These are phyloP conservation scores for Aciculosporium take DNA, from an alignment of 2,329 filamentous ascomycete genomes.

Conservation along the genomic window DNA sequence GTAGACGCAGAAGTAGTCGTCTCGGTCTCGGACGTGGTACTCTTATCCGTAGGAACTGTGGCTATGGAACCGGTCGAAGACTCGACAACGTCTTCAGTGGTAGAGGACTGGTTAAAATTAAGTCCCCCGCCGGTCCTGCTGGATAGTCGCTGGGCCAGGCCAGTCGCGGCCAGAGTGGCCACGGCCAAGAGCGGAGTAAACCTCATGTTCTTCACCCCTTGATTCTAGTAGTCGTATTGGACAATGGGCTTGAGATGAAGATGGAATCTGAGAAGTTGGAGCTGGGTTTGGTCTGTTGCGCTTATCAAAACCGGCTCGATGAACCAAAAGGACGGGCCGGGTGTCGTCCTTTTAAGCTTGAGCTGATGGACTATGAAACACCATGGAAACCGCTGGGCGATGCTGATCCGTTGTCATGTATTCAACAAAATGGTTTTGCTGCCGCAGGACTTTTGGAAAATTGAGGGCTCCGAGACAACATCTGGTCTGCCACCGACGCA, in stretches of 20 bases:
- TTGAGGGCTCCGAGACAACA: neutral
- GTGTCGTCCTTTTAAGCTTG: neutral
- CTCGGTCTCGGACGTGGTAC: neutral
- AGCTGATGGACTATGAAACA: neutral
- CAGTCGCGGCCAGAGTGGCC: constrained; percentile 3
- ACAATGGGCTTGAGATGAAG: neutral
- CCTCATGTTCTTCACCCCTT: constrained; percentile 19
- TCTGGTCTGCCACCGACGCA: neutral
- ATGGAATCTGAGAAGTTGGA: constrained; percentile 9
- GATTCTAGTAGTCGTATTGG: neutral
- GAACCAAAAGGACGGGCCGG: neutral
- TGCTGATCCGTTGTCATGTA: neutral
- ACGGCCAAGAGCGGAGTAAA: constrained; percentile 17
- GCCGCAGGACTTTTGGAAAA: constrained; percentile 1
- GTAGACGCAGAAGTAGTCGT: neutral
- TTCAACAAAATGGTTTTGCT: neutral
- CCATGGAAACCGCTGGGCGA: neutral
- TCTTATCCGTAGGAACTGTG: neutral
- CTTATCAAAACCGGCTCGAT: no score
- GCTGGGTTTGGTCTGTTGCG: no score
- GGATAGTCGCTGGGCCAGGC: constrained; percentile 3
- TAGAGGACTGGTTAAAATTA: no score
- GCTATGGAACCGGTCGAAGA: neutral
- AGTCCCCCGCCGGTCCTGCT: no score
- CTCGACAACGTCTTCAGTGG: neutral